These are phyloP conservation scores for Taphrina pruni DNA, from an alignment of 1,139 yeast genomes.

Conservation along the genomic window DNA sequence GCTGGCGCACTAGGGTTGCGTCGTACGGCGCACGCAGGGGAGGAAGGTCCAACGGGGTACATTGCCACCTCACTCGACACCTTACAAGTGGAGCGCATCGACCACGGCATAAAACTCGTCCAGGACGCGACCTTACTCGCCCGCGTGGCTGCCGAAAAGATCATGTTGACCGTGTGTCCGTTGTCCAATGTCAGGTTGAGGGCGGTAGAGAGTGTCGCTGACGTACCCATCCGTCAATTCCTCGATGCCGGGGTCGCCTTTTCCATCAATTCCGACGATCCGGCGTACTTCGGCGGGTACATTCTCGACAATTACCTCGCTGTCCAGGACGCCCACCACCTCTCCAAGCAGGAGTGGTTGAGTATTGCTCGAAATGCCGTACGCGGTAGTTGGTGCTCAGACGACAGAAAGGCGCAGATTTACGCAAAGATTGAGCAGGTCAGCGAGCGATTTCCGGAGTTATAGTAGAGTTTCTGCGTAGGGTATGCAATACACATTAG, in stretches of 20 bases:
- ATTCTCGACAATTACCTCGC: constrained; percentile 72
- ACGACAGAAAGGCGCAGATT: constrained; percentile 14
- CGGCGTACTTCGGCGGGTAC: constrained; percentile 85
- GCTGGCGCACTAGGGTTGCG: constrained; percentile 57
- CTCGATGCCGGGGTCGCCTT: constrained; percentile 70
- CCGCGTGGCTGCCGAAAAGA: constrained; percentile 61
- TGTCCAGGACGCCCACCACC: constrained; percentile 57
- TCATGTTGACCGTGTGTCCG: constrained; percentile 74
- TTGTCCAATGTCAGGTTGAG: constrained; percentile 73
- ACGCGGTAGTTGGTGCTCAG: constrained; percentile 15
- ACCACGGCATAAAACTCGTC: constrained; percentile 74
- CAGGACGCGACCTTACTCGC: constrained; percentile 61
- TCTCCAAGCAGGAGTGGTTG: constrained; percentile 18
- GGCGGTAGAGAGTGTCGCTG: constrained; percentile 69
- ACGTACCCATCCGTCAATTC: constrained; percentile 67
- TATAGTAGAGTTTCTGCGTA: neutral
- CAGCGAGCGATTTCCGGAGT: constrained; percentile 1
- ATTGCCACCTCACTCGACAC: constrained; percentile 64
- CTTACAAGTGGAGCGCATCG: constrained; percentile 70
- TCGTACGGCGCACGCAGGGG: constrained; percentile 86
- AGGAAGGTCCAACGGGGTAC: constrained; percentile 76
- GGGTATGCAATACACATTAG: too few species aligned
- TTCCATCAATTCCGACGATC: constrained; percentile 81
- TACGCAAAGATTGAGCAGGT: constrained; percentile 8
- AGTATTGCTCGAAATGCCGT: constrained; percentile 5